Conservation (phyloP, 1,139 yeast species). For the Casaregolazyma lundiana region DNA sequence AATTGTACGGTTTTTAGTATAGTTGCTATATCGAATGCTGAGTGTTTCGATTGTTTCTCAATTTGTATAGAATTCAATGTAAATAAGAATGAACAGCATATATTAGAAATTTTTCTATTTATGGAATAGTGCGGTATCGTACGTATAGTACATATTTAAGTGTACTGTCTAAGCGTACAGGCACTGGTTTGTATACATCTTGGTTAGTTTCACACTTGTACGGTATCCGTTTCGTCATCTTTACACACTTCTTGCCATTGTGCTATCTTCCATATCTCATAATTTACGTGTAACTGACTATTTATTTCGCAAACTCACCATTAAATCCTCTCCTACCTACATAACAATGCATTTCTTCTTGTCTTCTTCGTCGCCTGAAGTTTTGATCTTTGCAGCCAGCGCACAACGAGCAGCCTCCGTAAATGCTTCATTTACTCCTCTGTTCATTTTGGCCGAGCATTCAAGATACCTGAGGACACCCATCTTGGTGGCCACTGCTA, state of each 20-base stretch:
- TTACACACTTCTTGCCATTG: not conserved
- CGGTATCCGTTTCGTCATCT: too few relatives aligned
- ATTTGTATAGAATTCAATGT: not conserved
- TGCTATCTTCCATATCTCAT: too few relatives aligned
- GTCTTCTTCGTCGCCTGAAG: slow-evolving; percentile 42
- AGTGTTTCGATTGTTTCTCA: too few relatives aligned
- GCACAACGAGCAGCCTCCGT: slow-evolving; percentile 98
- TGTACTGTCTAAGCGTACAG: too few relatives aligned
- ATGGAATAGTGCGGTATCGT: too few relatives aligned
- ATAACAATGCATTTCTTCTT: slow-evolving; percentile 16
- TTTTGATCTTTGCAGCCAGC: slow-evolving; percentile 80
- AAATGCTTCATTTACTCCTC: slow-evolving; percentile 96
- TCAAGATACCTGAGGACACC: slow-evolving; percentile 86
- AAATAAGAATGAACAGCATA: not conserved
- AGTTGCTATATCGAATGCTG: too few relatives aligned
- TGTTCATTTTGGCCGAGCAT: slow-evolving; percentile 88
- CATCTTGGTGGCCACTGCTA: slow-evolving; percentile 63
- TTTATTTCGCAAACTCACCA: not conserved
- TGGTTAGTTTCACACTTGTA: too few relatives aligned
- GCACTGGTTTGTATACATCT: too few relatives aligned
- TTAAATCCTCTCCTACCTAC: not conserved
- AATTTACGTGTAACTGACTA: too few relatives aligned
- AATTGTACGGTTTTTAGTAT: too few relatives aligned
- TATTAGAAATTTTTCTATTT: too few relatives aligned
- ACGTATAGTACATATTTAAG: too few relatives aligned